Conservation (phyloP, 2,329 filamentous ascomycete species). For the Ophiocordyceps sinensis region DNA sequence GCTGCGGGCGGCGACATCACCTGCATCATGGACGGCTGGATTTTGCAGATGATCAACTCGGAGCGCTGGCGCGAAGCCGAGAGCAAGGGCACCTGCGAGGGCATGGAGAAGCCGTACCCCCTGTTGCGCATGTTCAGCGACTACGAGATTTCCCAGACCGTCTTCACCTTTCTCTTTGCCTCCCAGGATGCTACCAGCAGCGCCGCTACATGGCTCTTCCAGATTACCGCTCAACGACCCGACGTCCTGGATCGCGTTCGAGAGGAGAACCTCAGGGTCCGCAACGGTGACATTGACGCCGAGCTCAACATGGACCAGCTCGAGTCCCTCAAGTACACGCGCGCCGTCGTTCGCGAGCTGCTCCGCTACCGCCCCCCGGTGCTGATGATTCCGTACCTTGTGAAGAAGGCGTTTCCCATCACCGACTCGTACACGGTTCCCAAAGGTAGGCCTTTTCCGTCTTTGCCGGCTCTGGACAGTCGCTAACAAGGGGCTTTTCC, state of each 20-base stretch:
- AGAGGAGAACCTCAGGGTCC: slow-evolving; percentile 70
- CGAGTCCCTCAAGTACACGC: slow-evolving; percentile 79
- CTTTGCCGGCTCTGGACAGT: background rate
- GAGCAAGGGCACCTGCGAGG: slow-evolving; percentile 54
- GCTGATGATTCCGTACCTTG: slow-evolving; percentile 89
- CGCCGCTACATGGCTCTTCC: slow-evolving; percentile 89
- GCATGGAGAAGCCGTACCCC: slow-evolving; percentile 66
- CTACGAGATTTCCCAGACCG: slow-evolving; percentile 79
- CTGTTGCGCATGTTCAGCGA: slow-evolving; percentile 78
- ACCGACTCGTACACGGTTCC: slow-evolving; percentile 78
- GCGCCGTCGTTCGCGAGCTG: slow-evolving; percentile 80
- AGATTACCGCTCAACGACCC: slow-evolving; percentile 85
- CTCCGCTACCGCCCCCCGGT: slow-evolving; percentile 92
- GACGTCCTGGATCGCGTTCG: slow-evolving; percentile 81
- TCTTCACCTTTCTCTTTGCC: slow-evolving; percentile 95
- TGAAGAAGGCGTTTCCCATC: slow-evolving; percentile 91
- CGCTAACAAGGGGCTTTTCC: background rate
- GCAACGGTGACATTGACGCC: slow-evolving; percentile 59
- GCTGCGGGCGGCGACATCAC: slow-evolving; percentile 70
- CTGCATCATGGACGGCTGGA: slow-evolving; percentile 94
- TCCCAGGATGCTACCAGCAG: slow-evolving; percentile 95
- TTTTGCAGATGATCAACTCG: slow-evolving; percentile 76
- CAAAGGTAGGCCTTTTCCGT: slow-evolving; percentile 45
- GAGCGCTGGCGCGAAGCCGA: slow-evolving; percentile 67
- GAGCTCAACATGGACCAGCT: slow-evolving; percentile 70